These are phyloP conservation scores for Umbelopsis vinacea DNA, from an alignment of 192 early-diverging fungal genomes.

Conservation along the genomic window DNA sequence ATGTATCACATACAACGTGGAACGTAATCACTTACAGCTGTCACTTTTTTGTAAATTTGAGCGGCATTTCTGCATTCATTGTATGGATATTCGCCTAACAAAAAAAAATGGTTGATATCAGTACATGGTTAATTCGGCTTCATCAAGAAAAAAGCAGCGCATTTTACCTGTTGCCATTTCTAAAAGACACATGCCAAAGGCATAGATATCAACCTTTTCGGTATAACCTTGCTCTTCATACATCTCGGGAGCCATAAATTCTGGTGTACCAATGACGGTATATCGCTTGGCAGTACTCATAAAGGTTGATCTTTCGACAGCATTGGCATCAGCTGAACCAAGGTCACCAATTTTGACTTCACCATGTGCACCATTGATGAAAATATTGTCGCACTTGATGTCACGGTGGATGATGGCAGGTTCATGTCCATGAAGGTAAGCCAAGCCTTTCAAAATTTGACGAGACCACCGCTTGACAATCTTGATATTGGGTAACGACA, in stretches of 20 bases:
- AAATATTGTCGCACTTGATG: conserved; percentile 81
- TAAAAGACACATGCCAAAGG: conserved; percentile 84
- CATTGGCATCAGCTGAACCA: conserved; percentile 85
- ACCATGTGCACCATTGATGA: conserved; percentile 89
- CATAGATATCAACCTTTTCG: conserved; percentile 90
- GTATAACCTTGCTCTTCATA: conserved; percentile 85
- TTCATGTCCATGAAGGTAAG: conserved; percentile 75
- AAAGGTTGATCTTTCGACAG: conserved; percentile 78
- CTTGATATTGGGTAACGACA: conserved; percentile 70
- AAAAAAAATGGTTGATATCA: background rate
- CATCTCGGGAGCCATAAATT: conserved; percentile 92
- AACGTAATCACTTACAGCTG: conserved; percentile 45
- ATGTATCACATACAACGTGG: background rate
- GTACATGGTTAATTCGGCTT: background rate
- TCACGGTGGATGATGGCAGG: conserved; percentile 87
- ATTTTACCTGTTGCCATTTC: conserved; percentile 68
- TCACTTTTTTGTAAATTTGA: conserved; percentile 84
- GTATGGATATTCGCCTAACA: conserved; percentile 86
- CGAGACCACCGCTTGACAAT: conserved; percentile 81
- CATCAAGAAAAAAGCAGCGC: background rate
- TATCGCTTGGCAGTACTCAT: conserved; percentile 88
- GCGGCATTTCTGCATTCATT: conserved; percentile 82
- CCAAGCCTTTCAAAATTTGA: conserved; percentile 80
- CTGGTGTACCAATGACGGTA: conserved; percentile 78
- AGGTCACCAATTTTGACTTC: conserved; percentile 89